phyloP scores from a whole-genome alignment of 2,329 filamentous ascomycete genomes.

The Stylonectria norvegica region DNA sequence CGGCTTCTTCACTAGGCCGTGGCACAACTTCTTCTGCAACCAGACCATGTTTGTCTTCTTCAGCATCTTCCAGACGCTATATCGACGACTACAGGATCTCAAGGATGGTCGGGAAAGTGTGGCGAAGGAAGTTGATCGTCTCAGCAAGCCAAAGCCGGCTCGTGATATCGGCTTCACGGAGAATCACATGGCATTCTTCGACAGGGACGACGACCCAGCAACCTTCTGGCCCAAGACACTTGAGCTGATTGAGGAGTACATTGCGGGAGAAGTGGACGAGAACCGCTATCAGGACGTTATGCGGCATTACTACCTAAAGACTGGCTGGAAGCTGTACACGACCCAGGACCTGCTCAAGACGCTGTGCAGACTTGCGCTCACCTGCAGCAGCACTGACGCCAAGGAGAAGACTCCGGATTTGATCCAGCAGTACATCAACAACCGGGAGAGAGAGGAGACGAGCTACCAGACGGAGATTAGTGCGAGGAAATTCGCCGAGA shows the following conservation, averaged over 20 bases:
- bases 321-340: constrained; percentile 90
- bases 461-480: constrained; percentile 88
- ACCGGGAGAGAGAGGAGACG: constrained; percentile 77
- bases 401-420: constrained; percentile 95
- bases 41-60: constrained; percentile 92
- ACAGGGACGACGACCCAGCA: constrained; percentile 53
- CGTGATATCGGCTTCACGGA: constrained; percentile 80
- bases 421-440: constrained; percentile 78
- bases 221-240: constrained; percentile 85
- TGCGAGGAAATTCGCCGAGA: constrained; percentile 87
- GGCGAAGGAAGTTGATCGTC: constrained; percentile 67
- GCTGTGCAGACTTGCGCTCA: constrained; percentile 74
- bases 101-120: constrained; percentile 77
- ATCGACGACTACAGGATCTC: constrained; percentile 76
- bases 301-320: constrained; percentile 84
- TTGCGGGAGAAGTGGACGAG: constrained; percentile 79
- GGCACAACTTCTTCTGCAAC: constrained; percentile 90
- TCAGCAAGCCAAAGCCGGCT: constrained; percentile 74
- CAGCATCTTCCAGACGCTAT: constrained; percentile 87
- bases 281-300: constrained; percentile 83
- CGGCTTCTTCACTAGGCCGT: constrained; percentile 73
- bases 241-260: constrained; percentile 79
- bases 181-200: constrained; percentile 76
- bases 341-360: constrained; percentile 84
- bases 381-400: constrained; percentile 78